Conservation (phyloP, 495 filamentous ascomycete species). For the Talaromyces adpressus region DNA sequence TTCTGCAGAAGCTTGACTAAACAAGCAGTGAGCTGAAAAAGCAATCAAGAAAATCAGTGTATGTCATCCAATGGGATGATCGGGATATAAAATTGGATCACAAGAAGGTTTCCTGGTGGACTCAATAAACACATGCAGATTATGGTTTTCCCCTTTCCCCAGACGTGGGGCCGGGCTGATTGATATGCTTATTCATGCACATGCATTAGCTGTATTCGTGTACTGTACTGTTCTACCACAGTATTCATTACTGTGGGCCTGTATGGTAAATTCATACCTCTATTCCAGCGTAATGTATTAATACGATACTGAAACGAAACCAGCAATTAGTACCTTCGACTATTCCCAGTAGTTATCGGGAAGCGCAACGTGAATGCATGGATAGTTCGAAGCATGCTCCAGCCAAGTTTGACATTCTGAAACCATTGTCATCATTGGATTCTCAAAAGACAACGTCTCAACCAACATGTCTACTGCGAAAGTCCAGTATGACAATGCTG, state of each 20-base stretch:
- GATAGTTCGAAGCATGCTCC: not conserved
- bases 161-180: not conserved
- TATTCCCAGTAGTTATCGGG: not conserved
- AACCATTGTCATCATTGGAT: not conserved
- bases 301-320: not conserved
- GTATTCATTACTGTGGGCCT: not conserved
- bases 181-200: not conserved
- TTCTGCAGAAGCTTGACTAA: not conserved
- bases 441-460: not conserved
- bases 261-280: not conserved
- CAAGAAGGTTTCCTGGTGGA: not conserved
- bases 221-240: not conserved
- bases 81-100: not conserved
- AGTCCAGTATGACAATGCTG: conserved; percentile 5
- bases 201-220: not conserved
- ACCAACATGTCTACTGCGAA: conserved; percentile 2
- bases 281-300: not conserved
- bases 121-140: not conserved
- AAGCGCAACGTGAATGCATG: not conserved
- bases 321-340: not conserved
- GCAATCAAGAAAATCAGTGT: not conserved
- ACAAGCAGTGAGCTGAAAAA: not conserved
- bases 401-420: not conserved
- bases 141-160: not conserved
- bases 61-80: not conserved